These are phyloP conservation scores for Acorus gramineus DNA, from an alignment of 106 monocot genomes.

Conservation along the genomic window DNA sequence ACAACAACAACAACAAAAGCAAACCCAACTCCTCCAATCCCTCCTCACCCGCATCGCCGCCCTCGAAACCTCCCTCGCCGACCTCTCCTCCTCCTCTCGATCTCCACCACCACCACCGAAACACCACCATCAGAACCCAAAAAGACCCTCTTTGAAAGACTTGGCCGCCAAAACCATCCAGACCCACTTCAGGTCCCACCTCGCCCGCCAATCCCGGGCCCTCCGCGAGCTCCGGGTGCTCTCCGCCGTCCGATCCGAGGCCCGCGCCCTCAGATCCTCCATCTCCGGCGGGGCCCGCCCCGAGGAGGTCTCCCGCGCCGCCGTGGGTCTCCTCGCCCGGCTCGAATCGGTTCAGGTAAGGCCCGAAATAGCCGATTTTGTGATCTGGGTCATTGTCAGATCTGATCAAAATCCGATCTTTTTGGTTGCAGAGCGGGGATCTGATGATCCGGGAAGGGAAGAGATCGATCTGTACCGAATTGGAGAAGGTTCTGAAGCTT, in stretches of 20 bases:
- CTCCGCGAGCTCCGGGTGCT: slow-evolving; percentile 64
- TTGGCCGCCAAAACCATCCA: slow-evolving; percentile 74
- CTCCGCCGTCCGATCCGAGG: slow-evolving; percentile 52
- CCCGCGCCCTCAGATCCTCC: slow-evolving; percentile 32
- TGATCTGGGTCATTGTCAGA: too few relatives aligned
- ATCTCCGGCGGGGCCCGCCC: slow-evolving; percentile 20
- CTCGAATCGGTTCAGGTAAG: slow-evolving; percentile 70
- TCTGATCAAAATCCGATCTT: too few relatives aligned
- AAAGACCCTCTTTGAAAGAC: slow-evolving; percentile 27
- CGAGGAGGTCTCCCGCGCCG: slow-evolving; percentile 18
- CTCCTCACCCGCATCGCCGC: slow-evolving; percentile 27
- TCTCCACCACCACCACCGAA: too few relatives aligned
- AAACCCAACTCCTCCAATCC: slow-evolving; percentile 20
- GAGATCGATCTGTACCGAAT: slow-evolving; percentile 42
- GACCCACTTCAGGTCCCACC: slow-evolving; percentile 46
- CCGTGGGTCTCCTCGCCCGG: slow-evolving; percentile 49
- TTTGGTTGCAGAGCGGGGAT: slow-evolving; percentile 40
- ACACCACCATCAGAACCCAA: too few relatives aligned
- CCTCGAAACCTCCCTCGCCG: slow-evolving; percentile 25
- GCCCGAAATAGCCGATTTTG: neutral
- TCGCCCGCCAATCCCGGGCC: slow-evolving; percentile 60
- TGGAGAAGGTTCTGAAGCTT: slow-evolving; percentile 43
- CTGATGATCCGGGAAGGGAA: slow-evolving; percentile 69
- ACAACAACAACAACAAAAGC: neutral
- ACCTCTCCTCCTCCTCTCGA: slow-evolving; percentile 10